Base-by-base conservation (phyloP, 2,329 filamentous ascomycete genomes). In the Fusarium stilboides region DNA sequence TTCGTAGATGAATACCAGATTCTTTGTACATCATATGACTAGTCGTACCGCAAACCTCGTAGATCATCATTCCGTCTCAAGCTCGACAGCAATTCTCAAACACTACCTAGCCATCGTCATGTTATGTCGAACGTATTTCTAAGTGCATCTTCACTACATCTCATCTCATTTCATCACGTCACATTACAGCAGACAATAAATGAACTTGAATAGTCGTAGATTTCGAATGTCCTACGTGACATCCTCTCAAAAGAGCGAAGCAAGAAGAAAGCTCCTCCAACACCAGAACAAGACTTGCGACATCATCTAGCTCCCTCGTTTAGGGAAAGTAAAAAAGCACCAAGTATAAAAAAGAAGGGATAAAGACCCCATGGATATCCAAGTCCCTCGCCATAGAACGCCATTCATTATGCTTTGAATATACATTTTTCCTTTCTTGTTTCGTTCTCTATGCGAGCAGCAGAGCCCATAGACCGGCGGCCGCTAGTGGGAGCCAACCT, bases 401-500 rank as follows among this genome's bases (percentile, higher is more conserved):
- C 73, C 73, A 53, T 62, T 51, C 57, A 36, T 73, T 51, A 72
- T 75, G 64, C 64, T 66, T 46, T 60, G 46, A 59, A 71, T 71
- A 57, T 75, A 75, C 70, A 72, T 60, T 60, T 69, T 63, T 40
- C 71, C 65, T 56, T 15, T 28, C 46, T 40, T 17, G 36, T 22
- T 22, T 20, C 15, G 17, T 3, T n/a, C 13, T 10, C 33, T 17
- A 53, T 46, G 44, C 58, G 76, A 75, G 83, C 42, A 83, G 64
- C 47, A 83, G 37, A 14, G 82, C 65, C 78, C 78, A 84, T 4
- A 83, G 36, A 8, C 79, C 79, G 1, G 79, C 81, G 4, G 77
- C 44, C 5, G 81, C 51, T 5, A 86, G 54, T 0, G 85, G 82
- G 37, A 84, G 57, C 73, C 81, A 85, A n/a, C 82, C 81, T 20